Evolutionary conservation across 495 filamentous ascomycete genomes (phyloP).

Genomic region (Massariosphaeria phaeospora): DNA sequence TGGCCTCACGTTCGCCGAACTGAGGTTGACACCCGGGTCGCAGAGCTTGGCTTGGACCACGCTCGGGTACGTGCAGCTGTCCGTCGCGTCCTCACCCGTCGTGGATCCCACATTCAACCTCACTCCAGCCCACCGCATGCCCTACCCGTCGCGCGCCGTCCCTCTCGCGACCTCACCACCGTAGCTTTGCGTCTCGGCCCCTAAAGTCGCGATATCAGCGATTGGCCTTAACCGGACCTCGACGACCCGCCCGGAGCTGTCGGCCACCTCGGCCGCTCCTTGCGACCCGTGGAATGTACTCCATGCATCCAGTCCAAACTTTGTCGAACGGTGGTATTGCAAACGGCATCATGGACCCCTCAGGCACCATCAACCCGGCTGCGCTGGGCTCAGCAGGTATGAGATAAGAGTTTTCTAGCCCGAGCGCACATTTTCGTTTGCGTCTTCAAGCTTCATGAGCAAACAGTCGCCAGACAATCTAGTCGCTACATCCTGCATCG

Average conservation of each 20-base stretch:
- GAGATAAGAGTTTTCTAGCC: constrained; percentile 17
- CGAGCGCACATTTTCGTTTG: background rate
- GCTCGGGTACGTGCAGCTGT: constrained; percentile 24
- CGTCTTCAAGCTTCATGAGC: constrained; percentile 11
- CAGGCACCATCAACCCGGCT: constrained; percentile 76
- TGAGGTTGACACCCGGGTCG: constrained; percentile 17
- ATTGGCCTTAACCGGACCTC: constrained; percentile 13
- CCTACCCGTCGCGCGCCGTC: constrained; percentile 15
- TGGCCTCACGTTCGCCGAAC: constrained; percentile 14
- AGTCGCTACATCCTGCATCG: constrained; percentile 23
- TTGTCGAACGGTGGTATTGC: constrained; percentile 44
- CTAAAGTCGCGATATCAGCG: background rate
- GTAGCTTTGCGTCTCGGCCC: constrained; percentile 6
- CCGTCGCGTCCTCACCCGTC: constrained; percentile 18
- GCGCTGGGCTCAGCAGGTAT: constrained; percentile 63
- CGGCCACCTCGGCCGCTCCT: constrained; percentile 26
- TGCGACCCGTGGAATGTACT: constrained; percentile 33
- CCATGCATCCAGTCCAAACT: constrained; percentile 27
- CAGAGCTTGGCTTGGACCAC: constrained; percentile 18
- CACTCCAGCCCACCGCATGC: constrained; percentile 22
- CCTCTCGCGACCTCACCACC: constrained; percentile 3
- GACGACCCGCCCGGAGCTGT: constrained; percentile 17
- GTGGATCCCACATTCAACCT: constrained; percentile 5
- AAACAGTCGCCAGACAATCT: constrained; percentile 20
- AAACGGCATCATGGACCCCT: constrained; percentile 62